These are phyloP conservation scores for Farysia itapuensis DNA, from an alignment of 1,284 basidiomycete species.

Conservation along the genomic window DNA sequence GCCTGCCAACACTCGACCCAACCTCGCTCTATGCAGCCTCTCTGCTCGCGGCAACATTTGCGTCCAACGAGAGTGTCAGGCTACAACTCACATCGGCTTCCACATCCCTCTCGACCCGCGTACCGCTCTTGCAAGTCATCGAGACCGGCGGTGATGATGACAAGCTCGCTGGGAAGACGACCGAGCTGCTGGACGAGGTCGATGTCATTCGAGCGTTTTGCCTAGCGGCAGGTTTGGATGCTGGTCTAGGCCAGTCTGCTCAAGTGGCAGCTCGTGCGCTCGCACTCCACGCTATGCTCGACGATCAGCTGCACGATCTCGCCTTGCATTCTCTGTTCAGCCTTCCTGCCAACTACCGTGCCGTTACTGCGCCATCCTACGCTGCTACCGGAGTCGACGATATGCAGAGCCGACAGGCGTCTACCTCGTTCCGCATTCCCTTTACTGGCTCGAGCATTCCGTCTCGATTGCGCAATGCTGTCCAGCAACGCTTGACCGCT, in stretches of 20 bases:
- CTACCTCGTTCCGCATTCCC: not conserved
- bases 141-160: not conserved
- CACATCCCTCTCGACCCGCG: constrained; percentile 19
- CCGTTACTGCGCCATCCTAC: constrained; percentile 32
- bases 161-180: not conserved
- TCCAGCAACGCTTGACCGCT: constrained; percentile 32
- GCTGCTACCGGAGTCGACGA: constrained; percentile 9
- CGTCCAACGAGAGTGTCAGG: not conserved
- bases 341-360: constrained; percentile 41
- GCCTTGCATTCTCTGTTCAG: constrained; percentile 46
- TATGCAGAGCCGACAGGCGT: no score
- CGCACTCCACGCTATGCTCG: constrained; percentile 38
- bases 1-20: constrained; percentile 43
- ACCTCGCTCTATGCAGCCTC: constrained; percentile 42
- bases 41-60: constrained; percentile 22
- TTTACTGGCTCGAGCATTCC: constrained; percentile 33
- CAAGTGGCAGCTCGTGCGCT: constrained; percentile 5
- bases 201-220: constrained; percentile 24
- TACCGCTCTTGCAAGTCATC: constrained; percentile 36
- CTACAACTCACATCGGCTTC: constrained; percentile 26
- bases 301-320: constrained; percentile 40
- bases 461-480: constrained; percentile 39
- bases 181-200: constrained; percentile 18
- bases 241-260: constrained; percentile 1
- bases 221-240: constrained; percentile 14